These are phyloP conservation scores for Lipomyces sp. DNA, from an alignment of 805 yeast species.

Conservation along the genomic window DNA sequence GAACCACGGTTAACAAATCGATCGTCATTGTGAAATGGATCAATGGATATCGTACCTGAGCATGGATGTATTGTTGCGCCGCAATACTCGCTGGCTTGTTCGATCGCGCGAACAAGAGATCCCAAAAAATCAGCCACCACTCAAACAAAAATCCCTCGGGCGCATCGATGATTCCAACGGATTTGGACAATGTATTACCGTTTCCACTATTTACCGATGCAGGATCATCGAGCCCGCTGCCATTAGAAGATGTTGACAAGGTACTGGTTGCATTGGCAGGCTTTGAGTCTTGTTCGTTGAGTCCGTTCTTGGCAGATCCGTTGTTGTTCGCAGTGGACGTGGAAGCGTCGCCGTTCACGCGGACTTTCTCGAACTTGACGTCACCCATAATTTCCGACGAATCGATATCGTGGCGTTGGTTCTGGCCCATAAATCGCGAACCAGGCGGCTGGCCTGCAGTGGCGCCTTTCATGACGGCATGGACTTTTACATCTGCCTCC, in stretches of 20 bases:
- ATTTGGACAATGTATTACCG: constrained; percentile 21
- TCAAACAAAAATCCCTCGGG: constrained; percentile 87
- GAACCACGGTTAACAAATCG: constrained; percentile 33
- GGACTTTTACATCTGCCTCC: constrained; percentile 66
- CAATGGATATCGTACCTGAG: constrained; percentile 29
- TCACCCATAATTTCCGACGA: constrained; percentile 31
- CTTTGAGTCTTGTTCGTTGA: constrained; percentile 7
- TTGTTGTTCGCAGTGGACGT: not conserved
- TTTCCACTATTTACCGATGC: not conserved
- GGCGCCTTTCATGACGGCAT: constrained; percentile 47
- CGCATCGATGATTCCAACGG: constrained; percentile 60
- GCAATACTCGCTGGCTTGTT: constrained; percentile 60
- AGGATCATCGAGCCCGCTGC: constrained; percentile 4
- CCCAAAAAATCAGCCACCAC: constrained; percentile 98
- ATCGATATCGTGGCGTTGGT: constrained; percentile 3
- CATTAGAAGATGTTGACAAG: not conserved
- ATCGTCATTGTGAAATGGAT: not conserved
- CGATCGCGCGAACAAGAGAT: constrained; percentile 80
- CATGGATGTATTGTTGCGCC: constrained; percentile 74
- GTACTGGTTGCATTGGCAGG: constrained; percentile 8
- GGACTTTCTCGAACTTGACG: constrained; percentile 14
- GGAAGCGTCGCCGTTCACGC: constrained; percentile 8
- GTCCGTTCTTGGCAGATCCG: not conserved
- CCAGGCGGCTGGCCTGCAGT: constrained; percentile 46
- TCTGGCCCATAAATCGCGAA: constrained; percentile 9